These are phyloP conservation scores for Malassezia caprae DNA, from an alignment of 1,284 basidiomycete genomes.

Conservation along the genomic window DNA sequence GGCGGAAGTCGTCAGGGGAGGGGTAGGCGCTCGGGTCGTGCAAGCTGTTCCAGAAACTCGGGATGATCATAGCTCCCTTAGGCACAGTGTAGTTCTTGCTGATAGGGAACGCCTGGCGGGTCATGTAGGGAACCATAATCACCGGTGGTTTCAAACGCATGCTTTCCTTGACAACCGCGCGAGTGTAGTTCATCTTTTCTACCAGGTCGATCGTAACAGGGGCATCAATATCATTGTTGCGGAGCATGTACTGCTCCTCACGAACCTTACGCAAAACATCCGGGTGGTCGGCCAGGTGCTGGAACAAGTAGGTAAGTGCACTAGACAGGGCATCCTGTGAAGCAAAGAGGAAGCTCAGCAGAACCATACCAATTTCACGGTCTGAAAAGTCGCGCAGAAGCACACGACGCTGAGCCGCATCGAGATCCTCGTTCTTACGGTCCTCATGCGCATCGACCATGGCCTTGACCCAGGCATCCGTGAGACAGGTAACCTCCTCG, in stretches of 20 bases:
- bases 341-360: constrained; percentile 86
- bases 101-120: constrained; percentile 83
- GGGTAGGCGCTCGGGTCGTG: constrained; percentile 83
- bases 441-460: constrained; percentile 56
- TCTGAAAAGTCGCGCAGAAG: constrained; percentile 70
- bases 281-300: constrained; percentile 86
- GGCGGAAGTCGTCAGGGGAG: constrained; percentile 69
- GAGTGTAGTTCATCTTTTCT: constrained; percentile 85
- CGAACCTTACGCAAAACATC: constrained; percentile 78
- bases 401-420: constrained; percentile 50
- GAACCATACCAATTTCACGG: constrained; percentile 90
- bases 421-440: constrained; percentile 53
- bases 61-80: constrained; percentile 83
- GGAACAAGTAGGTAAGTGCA: constrained; percentile 76
- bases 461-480: constrained; percentile 81
- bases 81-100: constrained; percentile 81
- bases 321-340: constrained; percentile 93
- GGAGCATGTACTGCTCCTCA: constrained; percentile 77
- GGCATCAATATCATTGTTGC: constrained; percentile 66
- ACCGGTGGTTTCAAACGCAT: constrained; percentile 74
- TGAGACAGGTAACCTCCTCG: constrained; percentile 72
- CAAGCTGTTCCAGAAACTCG: constrained; percentile 80
- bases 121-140: constrained; percentile 76
- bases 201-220: constrained; percentile 80
- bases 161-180: constrained; percentile 83